phyloP scores from a whole-genome alignment of 805 yeast genomes.

The Candida nemodendra region DNA sequence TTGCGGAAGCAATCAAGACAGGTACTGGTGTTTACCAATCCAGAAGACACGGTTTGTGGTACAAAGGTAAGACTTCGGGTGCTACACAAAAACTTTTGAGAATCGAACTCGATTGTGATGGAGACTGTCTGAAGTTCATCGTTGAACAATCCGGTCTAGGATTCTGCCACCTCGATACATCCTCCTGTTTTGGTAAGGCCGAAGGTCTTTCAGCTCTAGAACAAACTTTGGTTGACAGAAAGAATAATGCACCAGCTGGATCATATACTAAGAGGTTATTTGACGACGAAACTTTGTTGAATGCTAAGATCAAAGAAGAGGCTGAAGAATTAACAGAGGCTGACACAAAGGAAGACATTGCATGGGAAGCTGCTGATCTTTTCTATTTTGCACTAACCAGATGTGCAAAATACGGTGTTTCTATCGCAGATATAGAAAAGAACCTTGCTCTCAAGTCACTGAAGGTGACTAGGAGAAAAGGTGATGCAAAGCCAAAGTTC shows the following conservation, averaged over 20 bases:
- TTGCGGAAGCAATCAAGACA: constrained; percentile 76
- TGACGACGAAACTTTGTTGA: constrained; percentile 68
- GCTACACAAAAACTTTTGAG: constrained; percentile 77
- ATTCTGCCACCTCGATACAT: constrained; percentile 84
- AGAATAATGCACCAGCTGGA: constrained; percentile 75
- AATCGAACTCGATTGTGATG: constrained; percentile 84
- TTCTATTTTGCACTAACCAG: constrained; percentile 53
- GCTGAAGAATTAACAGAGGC: constrained; percentile 96
- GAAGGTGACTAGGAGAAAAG: constrained; percentile 89
- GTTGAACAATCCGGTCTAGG: constrained; percentile 87
- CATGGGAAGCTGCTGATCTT: constrained; percentile 98
- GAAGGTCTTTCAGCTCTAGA: constrained; percentile 71
- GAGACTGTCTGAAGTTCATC: constrained; percentile 82
- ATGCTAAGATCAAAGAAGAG: constrained; percentile 91
- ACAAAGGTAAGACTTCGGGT: constrained; percentile 95
- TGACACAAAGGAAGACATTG: constrained; percentile 56
- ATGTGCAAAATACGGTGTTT: constrained; percentile 70
- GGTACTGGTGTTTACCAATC: constrained; percentile 92
- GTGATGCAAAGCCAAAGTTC: constrained; percentile 91
- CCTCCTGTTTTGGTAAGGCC: constrained; percentile 77
- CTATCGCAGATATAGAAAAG: constrained; percentile 75
- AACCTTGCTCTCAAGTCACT: constrained; percentile 80
- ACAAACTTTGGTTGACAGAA: constrained; percentile 59
- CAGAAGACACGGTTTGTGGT: constrained; percentile 91
- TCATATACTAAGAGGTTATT: constrained; percentile 93